A percentile compares a stretch with the other conserved stretches of the same genome.
phyloP scores from a whole-genome alignment of 2,329 filamentous ascomycete genomes.

The Paraconiothyrium sp. region DNA sequence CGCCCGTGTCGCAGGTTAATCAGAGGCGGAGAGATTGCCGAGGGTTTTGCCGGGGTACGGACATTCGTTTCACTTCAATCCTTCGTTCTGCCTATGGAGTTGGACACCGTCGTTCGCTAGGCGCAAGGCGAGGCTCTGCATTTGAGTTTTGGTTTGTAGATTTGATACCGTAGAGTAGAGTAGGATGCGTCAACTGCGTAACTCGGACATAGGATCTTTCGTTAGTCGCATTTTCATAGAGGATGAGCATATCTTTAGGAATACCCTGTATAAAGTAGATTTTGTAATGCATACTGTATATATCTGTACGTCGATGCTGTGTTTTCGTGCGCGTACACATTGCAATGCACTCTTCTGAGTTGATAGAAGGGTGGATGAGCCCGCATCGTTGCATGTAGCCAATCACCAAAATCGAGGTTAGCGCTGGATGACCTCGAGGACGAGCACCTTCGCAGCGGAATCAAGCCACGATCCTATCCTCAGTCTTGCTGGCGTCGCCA shows the following conservation, averaged over 20 bases:
- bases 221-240: constrained; percentile 8
- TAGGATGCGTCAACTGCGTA: neutral
- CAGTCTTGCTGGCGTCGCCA: neutral
- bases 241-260: constrained; percentile 6
- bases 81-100: neutral
- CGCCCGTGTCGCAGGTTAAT: constrained; percentile 35
- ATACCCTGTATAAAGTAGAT: constrained; percentile 15
- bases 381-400: neutral
- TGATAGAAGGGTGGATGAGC: neutral
- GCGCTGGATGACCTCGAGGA: neutral
- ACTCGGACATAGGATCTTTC: neutral
- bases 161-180: constrained; percentile 1
- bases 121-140: constrained; percentile 1
- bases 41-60: constrained; percentile 9
- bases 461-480: neutral
- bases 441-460: neutral
- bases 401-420: neutral
- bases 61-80: constrained; percentile 7
- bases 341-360: neutral
- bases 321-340: neutral
- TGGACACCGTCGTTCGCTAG: constrained; percentile 10
- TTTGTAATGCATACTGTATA: constrained; percentile 1
- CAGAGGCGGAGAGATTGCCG: neutral
- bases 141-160: constrained; percentile 10
- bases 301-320: constrained; percentile 4